Conservation (phyloP, 306 rosid species). For the apple (Malus domestica) region DNA sequence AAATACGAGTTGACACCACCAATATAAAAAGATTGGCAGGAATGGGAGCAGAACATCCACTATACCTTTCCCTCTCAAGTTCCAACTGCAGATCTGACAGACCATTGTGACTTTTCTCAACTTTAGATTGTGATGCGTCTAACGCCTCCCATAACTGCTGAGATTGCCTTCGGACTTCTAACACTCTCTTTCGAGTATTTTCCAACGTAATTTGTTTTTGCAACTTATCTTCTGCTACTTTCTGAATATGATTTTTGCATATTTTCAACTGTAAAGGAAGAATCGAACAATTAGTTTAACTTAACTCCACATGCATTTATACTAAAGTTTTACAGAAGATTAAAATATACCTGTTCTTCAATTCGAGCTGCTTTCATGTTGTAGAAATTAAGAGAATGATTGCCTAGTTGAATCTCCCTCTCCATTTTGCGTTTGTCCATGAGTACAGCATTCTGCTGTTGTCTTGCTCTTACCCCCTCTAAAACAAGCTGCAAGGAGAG, state of each 20-base stretch:
- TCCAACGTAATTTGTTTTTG: slow-evolving; percentile 49
- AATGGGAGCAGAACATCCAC: neutral
- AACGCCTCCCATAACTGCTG: slow-evolving; percentile 53
- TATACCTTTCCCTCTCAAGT: slow-evolving; percentile 81
- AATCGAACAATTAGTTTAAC: neutral
- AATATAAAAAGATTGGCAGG: neutral
- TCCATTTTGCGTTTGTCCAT: slow-evolving; percentile 57
- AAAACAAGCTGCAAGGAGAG: slow-evolving; percentile 66
- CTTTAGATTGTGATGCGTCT: slow-evolving; percentile 55
- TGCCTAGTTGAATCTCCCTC: slow-evolving; percentile 63
- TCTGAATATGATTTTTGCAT: slow-evolving; percentile 65
- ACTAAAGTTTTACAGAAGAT: neutral
- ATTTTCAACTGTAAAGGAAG: slow-evolving; percentile 57
- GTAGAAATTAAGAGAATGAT: slow-evolving; percentile 53
- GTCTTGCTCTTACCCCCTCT: slow-evolving; percentile 75
- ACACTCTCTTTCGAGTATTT: slow-evolving; percentile 52
- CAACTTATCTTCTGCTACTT: slow-evolving; percentile 45
- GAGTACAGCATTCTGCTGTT: slow-evolving; percentile 50
- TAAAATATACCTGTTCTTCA: slow-evolving; percentile 69
- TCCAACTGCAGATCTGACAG: slow-evolving; percentile 59
- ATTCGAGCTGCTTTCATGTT: slow-evolving; percentile 63
- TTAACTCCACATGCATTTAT: neutral
- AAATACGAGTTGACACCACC: neutral
- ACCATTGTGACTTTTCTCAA: slow-evolving; percentile 41
- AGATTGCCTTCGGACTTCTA: slow-evolving; percentile 54